Percentiles rank a stretch among this genome's conserved stretches.
Conservation (phyloP, 352 stramenopile genomes). For the Phytophthora sojae region DNA sequence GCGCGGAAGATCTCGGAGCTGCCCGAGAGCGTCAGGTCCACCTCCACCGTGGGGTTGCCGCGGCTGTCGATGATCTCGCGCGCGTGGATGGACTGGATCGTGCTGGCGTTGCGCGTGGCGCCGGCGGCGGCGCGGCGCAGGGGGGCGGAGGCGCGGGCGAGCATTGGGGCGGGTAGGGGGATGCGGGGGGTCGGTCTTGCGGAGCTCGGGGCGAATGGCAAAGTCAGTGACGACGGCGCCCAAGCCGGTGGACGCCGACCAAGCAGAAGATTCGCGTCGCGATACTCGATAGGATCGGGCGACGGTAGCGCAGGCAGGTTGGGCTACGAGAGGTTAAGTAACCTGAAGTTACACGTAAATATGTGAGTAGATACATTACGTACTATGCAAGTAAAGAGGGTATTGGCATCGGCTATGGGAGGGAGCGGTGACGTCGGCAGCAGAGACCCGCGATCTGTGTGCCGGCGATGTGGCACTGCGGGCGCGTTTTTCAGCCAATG, state of each 20-base stretch:
- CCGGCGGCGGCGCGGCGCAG: constrained; percentile 23
- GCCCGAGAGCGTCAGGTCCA: constrained; percentile 86
- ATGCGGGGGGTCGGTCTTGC: constrained; percentile 1
- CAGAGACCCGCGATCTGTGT: constrained; percentile 27
- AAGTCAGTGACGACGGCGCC: constrained; percentile 17
- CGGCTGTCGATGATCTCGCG: constrained; percentile 98
- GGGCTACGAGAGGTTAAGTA: neutral
- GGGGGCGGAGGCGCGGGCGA: constrained; percentile 18
- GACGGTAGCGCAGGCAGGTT: neutral
- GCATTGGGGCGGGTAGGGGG: constrained; percentile 3
- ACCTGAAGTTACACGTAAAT: neutral
- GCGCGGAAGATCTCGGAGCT: constrained; percentile 94
- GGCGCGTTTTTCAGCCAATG: constrained; percentile 24
- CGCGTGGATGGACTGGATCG: constrained; percentile 91
- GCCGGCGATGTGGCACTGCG: constrained; percentile 19
- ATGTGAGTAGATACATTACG: neutral
- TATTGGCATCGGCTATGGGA: constrained; percentile 2
- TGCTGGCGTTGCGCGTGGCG: constrained; percentile 56
- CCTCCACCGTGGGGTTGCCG: constrained; percentile 98
- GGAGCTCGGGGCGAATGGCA: constrained; percentile 19
- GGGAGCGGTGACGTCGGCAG: neutral
- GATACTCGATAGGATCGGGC: neutral
- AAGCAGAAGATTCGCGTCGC: constrained; percentile 23
- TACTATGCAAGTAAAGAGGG: neutral
- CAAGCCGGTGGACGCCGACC: constrained; percentile 15